phyloP scores from a whole-genome alignment of 2,329 filamentous ascomycete genomes.

The Stagonosporopsis vannaccii region DNA sequence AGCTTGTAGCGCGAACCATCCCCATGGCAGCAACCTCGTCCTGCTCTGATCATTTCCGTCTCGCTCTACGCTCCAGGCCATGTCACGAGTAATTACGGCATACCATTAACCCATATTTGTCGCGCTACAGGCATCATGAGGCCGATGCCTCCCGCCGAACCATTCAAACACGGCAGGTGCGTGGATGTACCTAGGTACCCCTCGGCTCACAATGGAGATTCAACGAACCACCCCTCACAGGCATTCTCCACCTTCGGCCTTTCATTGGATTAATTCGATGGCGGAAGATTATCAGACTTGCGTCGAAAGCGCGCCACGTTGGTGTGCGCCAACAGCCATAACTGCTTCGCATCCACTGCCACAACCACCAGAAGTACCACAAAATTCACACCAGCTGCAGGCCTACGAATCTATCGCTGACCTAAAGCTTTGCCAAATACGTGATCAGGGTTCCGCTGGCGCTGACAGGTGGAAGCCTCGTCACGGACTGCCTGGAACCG shows the following conservation, averaged over 20 bases:
- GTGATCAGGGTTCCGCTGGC: constrained; percentile 27
- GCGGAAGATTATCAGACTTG: constrained; percentile 28
- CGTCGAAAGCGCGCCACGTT: constrained; percentile 14
- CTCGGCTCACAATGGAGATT: constrained; percentile 26
- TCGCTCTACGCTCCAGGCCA: constrained; percentile 18
- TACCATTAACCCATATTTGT: constrained; percentile 24
- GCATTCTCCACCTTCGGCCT: constrained; percentile 33
- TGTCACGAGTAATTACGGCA: constrained; percentile 25
- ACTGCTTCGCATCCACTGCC: constrained; percentile 21
- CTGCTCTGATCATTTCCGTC: constrained; percentile 28
- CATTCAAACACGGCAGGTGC: constrained; percentile 39
- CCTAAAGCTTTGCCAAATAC: constrained; percentile 11
- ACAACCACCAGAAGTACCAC: constrained; percentile 8
- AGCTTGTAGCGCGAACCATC: constrained; percentile 45
- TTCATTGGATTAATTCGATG: constrained; percentile 22
- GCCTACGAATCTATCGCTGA: background rate
- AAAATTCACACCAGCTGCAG: background rate
- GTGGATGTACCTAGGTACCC: constrained; percentile 27
- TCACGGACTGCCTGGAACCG: constrained; percentile 10
- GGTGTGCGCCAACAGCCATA: constrained; percentile 17
- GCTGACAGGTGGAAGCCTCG: constrained; percentile 30
- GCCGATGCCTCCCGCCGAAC: constrained; percentile 23
- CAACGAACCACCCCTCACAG: constrained; percentile 26
- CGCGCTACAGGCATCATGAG: constrained; percentile 24
- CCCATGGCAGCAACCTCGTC: constrained; percentile 30